Evolutionary conservation across 2,329 filamentous ascomycete species (phyloP), one percentile per base, ranked within the genome.

Genomic region (Aspergillus felis): DNA sequence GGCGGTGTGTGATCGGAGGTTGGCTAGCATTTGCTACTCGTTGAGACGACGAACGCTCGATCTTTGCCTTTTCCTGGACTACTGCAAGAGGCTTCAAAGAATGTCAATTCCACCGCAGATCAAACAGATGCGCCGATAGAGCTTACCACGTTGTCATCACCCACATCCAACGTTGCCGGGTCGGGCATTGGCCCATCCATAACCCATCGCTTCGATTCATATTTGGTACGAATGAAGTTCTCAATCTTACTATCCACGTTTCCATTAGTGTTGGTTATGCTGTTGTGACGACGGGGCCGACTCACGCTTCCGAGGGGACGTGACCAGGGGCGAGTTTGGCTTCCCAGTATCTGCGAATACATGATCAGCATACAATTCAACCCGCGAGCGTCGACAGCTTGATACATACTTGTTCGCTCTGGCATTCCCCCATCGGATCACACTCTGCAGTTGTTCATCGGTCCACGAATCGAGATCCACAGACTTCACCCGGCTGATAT

Each of bases 201-300:
- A n/a, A 92, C 89, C 94, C 94, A 99, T 78, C 95, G 84, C 84
- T 96, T 97, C 54, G 94, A 89, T 75, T 99, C 94, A 76, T 99
- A 99, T 77, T 99, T 99, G 56, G 95, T 99, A 65, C 94, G 87
- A 68, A 99, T 97, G 71, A 99, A 99, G 81, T 97, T 99, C 83
- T 99, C 94, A 67, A 99, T 97, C 83, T 99, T 99, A 65, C 82
- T 84, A 59, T 54, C 35, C 24, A 24, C 8, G 2, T 27, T 22
- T 17, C 2, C 14, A 47, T 67, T 35, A 68, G 63, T 42, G 58
- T 54, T 50, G 22, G 25, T 29, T 50, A 24, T 27, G 32, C n/a
- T 2, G 12, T 17, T 22, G 29, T 20, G 14, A 53, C 24, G 12
- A 46, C 29, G 17, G 46, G 51, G 44, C 59, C 51, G 57, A 76